These are phyloP conservation scores for Paramecium bursaria DNA, from an alignment of 73 alveolate genomes.

Conservation along the genomic window DNA sequence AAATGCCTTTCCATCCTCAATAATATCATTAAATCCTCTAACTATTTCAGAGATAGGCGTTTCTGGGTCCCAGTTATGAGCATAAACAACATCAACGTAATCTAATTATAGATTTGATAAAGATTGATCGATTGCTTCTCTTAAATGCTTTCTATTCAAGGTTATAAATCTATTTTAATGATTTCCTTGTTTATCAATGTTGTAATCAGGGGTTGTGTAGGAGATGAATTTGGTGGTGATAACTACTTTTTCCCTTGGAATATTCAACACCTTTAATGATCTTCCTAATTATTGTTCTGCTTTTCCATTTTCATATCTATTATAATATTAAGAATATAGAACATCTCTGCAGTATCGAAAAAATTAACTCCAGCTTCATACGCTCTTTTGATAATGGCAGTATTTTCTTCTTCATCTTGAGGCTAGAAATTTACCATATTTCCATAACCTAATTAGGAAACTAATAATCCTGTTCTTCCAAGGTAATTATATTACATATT, in stretches of 20 bases:
- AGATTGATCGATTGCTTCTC: slow-evolving; percentile 86
- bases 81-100: slow-evolving; percentile 91
- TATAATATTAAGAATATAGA: slow-evolving; percentile 5
- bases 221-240: slow-evolving; percentile 89
- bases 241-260: slow-evolving; percentile 80
- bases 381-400: slow-evolving; percentile 49
- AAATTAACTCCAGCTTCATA: slow-evolving; percentile 91
- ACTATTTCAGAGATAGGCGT: slow-evolving; percentile 93
- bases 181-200: background rate
- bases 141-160: slow-evolving; percentile 88
- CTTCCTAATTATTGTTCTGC: slow-evolving; percentile 82
- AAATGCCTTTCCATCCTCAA: slow-evolving; percentile 92
- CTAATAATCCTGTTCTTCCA: slow-evolving; percentile 33
- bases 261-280: slow-evolving; percentile 62
- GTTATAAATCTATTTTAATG: slow-evolving; percentile 34
- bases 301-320: slow-evolving; percentile 83
- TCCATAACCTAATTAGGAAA: slow-evolving; percentile 41
- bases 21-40: slow-evolving; percentile 88
- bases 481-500: slow-evolving; percentile 17
- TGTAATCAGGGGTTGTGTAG: slow-evolving; percentile 32
- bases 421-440: slow-evolving; percentile 59
- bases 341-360: slow-evolving; percentile 95
- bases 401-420: slow-evolving; percentile 46
- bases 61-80: slow-evolving; percentile 90
- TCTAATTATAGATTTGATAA: slow-evolving; percentile 84